phyloP scores from a whole-genome alignment of 768 basidiomycete genomes.

The Daedalea quercina region DNA sequence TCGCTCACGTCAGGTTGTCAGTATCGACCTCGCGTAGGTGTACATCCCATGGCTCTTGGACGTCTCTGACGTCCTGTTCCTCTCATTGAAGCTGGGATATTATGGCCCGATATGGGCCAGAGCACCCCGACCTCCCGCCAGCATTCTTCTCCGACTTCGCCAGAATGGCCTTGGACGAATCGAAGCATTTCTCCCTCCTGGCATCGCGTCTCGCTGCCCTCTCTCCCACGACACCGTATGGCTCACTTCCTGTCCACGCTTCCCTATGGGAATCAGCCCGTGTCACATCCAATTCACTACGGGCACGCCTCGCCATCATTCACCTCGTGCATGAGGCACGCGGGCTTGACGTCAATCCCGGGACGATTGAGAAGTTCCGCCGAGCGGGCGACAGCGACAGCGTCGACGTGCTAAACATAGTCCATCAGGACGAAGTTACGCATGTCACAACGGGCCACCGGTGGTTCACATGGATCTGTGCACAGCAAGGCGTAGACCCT shows the following conservation, averaged over 20 bases:
- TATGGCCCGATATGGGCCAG: conserved; percentile 68
- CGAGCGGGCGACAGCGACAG: conserved; percentile 61
- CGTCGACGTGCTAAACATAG: conserved; percentile 62
- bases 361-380: conserved; percentile 67
- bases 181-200: conserved; percentile 76
- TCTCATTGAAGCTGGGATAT: conserved; percentile 64
- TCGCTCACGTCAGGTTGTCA: neutral
- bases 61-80: too few species aligned
- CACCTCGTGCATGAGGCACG: conserved; percentile 83
- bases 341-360: conserved; percentile 79
- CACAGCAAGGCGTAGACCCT: conserved; percentile 47
- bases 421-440: conserved; percentile 75
- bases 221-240: conserved; percentile 63
- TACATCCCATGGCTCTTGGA: neutral
- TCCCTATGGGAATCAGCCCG: conserved; percentile 75
- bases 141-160: conserved; percentile 79
- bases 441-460: conserved; percentile 80
- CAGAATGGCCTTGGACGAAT: conserved; percentile 81
- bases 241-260: conserved; percentile 65
- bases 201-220: conserved; percentile 53
- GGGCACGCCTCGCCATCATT: conserved; percentile 73
- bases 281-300: conserved; percentile 59
- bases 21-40: conserved; percentile 69
- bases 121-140: conserved; percentile 51
- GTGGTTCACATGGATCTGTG: conserved; percentile 79